Base-by-base conservation (phyloP, 2,329 filamentous ascomycete species). In the Paraconiothyrium brasiliense region DNA sequence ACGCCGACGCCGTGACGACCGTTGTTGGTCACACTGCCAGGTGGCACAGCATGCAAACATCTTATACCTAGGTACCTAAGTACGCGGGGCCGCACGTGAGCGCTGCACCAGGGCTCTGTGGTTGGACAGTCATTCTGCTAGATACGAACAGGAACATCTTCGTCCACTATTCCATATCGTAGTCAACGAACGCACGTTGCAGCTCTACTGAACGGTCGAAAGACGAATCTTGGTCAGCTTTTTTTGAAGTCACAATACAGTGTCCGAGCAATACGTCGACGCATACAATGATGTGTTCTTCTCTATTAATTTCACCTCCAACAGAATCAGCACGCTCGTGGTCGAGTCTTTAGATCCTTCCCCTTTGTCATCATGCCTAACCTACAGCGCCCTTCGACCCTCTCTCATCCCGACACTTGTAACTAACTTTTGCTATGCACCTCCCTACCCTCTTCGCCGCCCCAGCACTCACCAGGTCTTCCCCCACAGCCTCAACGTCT, bases 321-420 rank as follows among this genome's bases (percentile, higher is more conserved):
- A 44, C 1, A 30, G 4, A 30, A 6, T 30, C 27, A 6, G 27
- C 6, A 30, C 27, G 41, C 47, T 30, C 47, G 27, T 50, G 3
- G n/a, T 11, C 9, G 27, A 47, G 2, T 44, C 22, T 43, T 37
- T 10, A 37, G 27, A 4, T 7, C 35, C 13, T 14, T 37, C 13
- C 35, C 3, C 2, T 37, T 37, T 4, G 1, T 37, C 13, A 11
- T 37, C 13, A 5, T 11, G 3, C 13, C 11, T 11, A 10, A 4
- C 13, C 35, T 37, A 7, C 13, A 14, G 1, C 13, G 20, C 16
- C 52, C 37, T 61, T 30, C 27, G 27, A 70, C 14, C 63, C 51
- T 47, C 44, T 54, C 61, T 79, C 77, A 58, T 72, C 73, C 61
- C 77, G 69, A 11, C 79, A 75, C 67, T 80, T 80, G 61, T 80